Percentiles rank a stretch among this genome's conserved stretches.
Evolutionary conservation across 306 rosid genomes (phyloP).

Genomic region (Alnus glutinosa): DNA sequence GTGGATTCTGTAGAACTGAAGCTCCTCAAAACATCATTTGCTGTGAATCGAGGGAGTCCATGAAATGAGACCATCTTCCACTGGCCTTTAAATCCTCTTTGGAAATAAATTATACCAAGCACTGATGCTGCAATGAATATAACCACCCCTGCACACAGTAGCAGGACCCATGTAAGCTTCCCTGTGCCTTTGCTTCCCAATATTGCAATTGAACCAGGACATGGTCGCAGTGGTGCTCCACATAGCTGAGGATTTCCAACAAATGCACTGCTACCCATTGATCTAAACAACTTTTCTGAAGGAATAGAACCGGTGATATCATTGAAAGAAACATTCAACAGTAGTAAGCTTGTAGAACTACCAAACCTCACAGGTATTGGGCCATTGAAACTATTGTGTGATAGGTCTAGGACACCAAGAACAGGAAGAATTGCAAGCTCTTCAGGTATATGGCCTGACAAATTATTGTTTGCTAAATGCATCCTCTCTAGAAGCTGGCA

Average conservation of each 20-base stretch:
- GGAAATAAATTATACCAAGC: conserved; percentile 47
- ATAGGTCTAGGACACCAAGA: conserved; percentile 62
- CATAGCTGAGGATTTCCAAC: conserved; percentile 80
- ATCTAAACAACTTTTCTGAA: conserved; percentile 40
- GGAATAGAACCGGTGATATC: conserved; percentile 86
- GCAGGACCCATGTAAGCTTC: conserved; percentile 52
- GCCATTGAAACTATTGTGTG: conserved; percentile 69
- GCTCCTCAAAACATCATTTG: conserved; percentile 75
- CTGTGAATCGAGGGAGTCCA: conserved; percentile 88
- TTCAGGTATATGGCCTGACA: conserved; percentile 77
- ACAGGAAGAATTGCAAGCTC: conserved; percentile 66
- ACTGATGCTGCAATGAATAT: conserved; percentile 48
- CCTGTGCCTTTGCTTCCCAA: conserved; percentile 52
- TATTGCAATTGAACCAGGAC: conserved; percentile 58
- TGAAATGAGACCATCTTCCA: conserved; percentile 85
- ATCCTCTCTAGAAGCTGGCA: conserved; percentile 61
- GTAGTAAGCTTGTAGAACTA: conserved; percentile 60
- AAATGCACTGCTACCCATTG: conserved; percentile 68
- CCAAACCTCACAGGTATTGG: conserved; percentile 68
- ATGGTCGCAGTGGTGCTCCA: conserved; percentile 73
- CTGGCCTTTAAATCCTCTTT: conserved; percentile 46
- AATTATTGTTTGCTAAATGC: conserved; percentile 54
- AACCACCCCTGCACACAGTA: conserved; percentile 55
- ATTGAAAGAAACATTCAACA: conserved; percentile 87
- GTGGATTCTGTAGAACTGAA: conserved; percentile 48